phyloP scores from a whole-genome alignment of 2,329 filamentous ascomycete species.

The Colletotrichum endophyticum region DNA sequence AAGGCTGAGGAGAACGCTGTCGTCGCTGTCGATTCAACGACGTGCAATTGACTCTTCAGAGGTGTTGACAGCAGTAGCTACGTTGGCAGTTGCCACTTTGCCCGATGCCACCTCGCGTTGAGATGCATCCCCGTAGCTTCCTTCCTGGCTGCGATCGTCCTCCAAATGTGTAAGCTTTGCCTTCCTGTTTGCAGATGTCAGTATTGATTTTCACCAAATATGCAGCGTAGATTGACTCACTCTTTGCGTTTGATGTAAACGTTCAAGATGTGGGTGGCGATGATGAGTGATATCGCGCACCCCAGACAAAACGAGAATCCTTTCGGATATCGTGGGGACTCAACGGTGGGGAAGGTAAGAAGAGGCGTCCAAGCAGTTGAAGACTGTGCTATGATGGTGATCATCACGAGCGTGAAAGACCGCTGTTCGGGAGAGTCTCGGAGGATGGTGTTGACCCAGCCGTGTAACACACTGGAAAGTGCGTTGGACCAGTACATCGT shows the following conservation, averaged over 20 bases:
- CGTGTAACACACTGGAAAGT: conserved; percentile 9
- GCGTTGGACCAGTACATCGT: conserved; percentile 30
- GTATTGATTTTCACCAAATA: not conserved
- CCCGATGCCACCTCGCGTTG: not conserved
- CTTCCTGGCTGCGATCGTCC: not conserved
- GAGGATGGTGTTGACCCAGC: conserved; percentile 19
- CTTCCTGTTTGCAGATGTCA: not conserved
- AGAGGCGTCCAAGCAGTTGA: conserved; percentile 61
- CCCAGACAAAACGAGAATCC: conserved; percentile 44
- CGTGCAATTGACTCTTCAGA: not conserved
- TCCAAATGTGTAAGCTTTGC: not conserved
- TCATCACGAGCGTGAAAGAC: conserved; percentile 15
- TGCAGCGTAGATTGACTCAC: not conserved
- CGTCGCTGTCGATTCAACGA: not conserved
- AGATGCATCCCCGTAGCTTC: not conserved
- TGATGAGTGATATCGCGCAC: conserved; percentile 13
- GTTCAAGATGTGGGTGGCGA: conserved; percentile 12
- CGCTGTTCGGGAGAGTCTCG: conserved; percentile 13
- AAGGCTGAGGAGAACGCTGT: rapidly evolving
- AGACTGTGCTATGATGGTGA: conserved; percentile 52
- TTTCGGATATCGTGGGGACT: conserved; percentile 46
- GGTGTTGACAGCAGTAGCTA: not conserved
- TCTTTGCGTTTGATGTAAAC: conserved; percentile 20
- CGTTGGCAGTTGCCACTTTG: not conserved
- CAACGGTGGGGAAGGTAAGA: conserved; percentile 52